Evolutionary conservation across 495 filamentous ascomycete genomes (phyloP).

Genomic region (Penicillium cosmopolitanum): DNA sequence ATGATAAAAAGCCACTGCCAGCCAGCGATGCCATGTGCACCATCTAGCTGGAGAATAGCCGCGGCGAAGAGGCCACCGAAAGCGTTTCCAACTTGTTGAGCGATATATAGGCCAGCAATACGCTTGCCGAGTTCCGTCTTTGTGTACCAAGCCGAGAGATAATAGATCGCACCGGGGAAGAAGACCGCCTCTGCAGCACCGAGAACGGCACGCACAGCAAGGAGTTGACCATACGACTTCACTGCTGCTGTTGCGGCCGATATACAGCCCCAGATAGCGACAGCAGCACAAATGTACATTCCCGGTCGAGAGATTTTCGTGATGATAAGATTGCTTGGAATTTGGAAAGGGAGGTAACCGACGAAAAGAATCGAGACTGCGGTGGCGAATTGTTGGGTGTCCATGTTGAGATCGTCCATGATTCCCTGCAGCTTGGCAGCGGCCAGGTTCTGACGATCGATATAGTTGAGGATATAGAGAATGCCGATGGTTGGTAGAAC

Average conservation of each 20-base stretch:
- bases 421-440: constrained; percentile 36
- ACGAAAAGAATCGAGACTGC: constrained; percentile 38
- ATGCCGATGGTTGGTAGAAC: constrained; percentile 42
- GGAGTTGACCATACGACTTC: constrained; percentile 31
- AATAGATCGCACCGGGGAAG: constrained; percentile 60
- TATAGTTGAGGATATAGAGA: constrained; percentile 45
- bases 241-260: constrained; percentile 45
- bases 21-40: constrained; percentile 43
- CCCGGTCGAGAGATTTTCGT: constrained; percentile 43
- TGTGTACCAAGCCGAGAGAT: constrained; percentile 61
- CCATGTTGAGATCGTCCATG: constrained; percentile 34
- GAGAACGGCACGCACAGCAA: constrained; percentile 41
- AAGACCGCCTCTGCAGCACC: constrained; percentile 49
- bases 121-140: constrained; percentile 58
- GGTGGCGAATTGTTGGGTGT: constrained; percentile 31
- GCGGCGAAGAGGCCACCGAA: constrained; percentile 60
- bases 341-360: constrained; percentile 58
- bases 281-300: constrained; percentile 40
- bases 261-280: constrained; percentile 54
- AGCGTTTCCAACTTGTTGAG: constrained; percentile 57
- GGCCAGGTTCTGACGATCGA: constrained; percentile 40
- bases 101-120: constrained; percentile 60
- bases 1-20: constrained; percentile 59
- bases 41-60: constrained; percentile 55
- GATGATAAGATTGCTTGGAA: constrained; percentile 63